phyloP scores from a whole-genome alignment of 257 asterid genomes.

The Jasminum sambac region DNA sequence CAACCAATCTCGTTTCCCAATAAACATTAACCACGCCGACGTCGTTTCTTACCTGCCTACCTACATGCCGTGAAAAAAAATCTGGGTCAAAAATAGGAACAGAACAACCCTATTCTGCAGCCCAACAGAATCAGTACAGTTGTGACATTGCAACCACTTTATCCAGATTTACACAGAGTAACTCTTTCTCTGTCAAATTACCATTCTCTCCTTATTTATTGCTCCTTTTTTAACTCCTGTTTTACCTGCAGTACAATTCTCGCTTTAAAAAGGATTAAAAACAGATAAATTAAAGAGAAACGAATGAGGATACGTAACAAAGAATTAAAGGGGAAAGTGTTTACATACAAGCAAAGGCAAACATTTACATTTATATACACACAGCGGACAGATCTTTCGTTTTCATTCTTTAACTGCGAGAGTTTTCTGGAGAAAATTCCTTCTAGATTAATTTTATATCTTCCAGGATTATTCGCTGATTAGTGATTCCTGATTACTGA shows the following conservation, averaged over 20 bases:
- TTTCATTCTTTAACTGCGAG: constrained; percentile 12
- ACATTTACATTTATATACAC: neutral
- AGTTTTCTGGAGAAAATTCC: constrained; percentile 22
- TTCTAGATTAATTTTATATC: neutral
- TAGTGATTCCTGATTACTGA: neutral
- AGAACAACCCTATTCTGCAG: neutral
- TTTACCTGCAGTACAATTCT: constrained; percentile 18
- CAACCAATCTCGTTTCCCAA: neutral
- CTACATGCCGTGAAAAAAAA: neutral
- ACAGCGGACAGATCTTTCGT: constrained; percentile 14
- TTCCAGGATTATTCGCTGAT: neutral
- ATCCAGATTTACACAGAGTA: neutral
- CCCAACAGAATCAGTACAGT: constrained; percentile 20
- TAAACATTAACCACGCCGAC: neutral
- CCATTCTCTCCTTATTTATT: constrained; percentile 19
- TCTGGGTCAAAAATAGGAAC: constrained; percentile 10
- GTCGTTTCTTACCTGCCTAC: constrained; percentile 1
- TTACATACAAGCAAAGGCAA: constrained; percentile 27
- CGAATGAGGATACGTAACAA: constrained; percentile 30
- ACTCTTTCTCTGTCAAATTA: neutral
- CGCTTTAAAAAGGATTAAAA: neutral
- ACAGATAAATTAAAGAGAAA: neutral
- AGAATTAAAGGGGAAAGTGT: constrained; percentile 28
- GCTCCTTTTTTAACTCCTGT: constrained; percentile 9
- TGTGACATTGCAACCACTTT: neutral